Conservation (phyloP, 73 alveolate genomes). For the Paramecium octaurelia region DNA sequence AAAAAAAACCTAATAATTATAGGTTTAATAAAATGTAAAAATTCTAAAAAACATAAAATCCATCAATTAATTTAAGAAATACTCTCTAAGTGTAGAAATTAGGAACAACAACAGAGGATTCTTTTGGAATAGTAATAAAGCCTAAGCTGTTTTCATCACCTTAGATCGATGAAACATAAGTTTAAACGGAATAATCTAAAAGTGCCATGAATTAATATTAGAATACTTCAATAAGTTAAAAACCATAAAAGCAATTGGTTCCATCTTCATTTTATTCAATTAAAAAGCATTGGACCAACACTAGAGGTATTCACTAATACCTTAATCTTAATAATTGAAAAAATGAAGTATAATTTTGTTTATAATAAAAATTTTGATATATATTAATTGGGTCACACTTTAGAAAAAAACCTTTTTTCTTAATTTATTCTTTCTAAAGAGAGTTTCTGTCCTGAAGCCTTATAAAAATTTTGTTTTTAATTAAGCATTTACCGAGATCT, state of each 20-base stretch:
- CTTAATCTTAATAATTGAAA: background rate
- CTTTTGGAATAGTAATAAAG: background rate
- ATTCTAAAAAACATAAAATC: background rate
- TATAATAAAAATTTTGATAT: background rate
- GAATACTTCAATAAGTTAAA: background rate
- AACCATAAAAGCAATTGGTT: background rate
- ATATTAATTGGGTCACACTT: slow-evolving; percentile 30
- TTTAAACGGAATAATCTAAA: background rate
- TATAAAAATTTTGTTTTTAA: background rate
- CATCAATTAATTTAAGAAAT: background rate
- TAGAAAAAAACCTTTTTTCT: slow-evolving; percentile 34
- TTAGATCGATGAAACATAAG: background rate
- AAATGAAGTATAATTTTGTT: background rate
- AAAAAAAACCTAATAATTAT: background rate
- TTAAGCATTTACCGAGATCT: background rate
- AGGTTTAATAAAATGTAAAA: background rate
- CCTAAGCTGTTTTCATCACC: background rate
- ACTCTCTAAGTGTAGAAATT: background rate
- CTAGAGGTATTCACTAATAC: background rate
- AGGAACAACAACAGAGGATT: background rate
- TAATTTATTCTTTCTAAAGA: slow-evolving; percentile 10
- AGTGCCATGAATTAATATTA: background rate
- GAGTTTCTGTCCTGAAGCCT: background rate
- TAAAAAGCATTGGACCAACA: slow-evolving; percentile 2
- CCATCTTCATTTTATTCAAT: slow-evolving; percentile 14